These are phyloP conservation scores for Hydrangea macrophylla DNA, from an alignment of 148 eudicot genomes.

Conservation along the genomic window DNA sequence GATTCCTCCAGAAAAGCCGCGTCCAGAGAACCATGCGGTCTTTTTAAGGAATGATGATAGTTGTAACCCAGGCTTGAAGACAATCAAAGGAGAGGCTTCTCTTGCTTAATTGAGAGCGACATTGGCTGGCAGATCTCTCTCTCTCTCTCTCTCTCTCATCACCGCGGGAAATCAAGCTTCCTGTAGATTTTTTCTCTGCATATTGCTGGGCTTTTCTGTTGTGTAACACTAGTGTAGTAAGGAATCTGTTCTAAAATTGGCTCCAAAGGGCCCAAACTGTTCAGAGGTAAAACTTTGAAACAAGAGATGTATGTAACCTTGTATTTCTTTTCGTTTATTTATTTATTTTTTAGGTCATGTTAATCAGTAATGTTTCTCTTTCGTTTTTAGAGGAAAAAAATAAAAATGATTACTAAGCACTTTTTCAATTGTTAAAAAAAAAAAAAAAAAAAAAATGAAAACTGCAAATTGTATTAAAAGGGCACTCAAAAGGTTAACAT, in stretches of 20 bases:
- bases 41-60: neutral
- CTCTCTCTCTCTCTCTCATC: neutral
- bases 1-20: slow-evolving; percentile 6
- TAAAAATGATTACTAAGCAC: too few relatives aligned
- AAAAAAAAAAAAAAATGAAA: too few relatives aligned
- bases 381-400: too few relatives aligned
- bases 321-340: too few relatives aligned
- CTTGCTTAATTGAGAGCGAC: neutral
- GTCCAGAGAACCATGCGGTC: slow-evolving; percentile 6
- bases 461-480: too few relatives aligned
- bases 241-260: neutral
- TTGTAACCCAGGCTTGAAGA: neutral
- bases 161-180: neutral
- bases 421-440: too few relatives aligned
- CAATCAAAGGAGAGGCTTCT: neutral
- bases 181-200: slow-evolving; percentile 1
- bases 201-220: slow-evolving; percentile 3
- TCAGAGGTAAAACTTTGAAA: slow-evolving; percentile 2
- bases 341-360: too few relatives aligned
- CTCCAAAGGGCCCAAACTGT: neutral
- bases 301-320: neutral
- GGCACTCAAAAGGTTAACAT: too few relatives aligned
- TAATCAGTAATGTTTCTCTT: too few relatives aligned
- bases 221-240: neutral
- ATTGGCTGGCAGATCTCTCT: neutral